A percentile compares a stretch with the other conserved stretches of the same genome.
Evolutionary conservation across 2,329 filamentous ascomycete genomes (phyloP).

Genomic region (Sporothrix pallida): DNA sequence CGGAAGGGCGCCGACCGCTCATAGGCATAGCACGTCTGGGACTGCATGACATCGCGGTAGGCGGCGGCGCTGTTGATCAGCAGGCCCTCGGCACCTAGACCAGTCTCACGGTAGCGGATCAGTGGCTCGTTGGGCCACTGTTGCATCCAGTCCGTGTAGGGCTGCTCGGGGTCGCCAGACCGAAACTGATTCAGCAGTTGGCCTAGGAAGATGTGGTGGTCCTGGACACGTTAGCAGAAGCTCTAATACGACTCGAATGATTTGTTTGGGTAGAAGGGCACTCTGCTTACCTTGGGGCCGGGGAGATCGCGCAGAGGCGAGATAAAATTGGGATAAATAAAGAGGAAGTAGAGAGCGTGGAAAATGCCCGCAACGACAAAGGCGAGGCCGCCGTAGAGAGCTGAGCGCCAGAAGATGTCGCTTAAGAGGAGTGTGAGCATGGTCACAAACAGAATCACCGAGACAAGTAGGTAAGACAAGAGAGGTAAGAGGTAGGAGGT

Average conservation of each 20-base stretch:
- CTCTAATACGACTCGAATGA: too few species aligned
- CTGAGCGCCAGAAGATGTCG: not conserved
- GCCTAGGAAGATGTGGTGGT: slow-evolving; percentile 35
- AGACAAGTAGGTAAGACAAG: not conserved
- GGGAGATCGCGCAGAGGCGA: slow-evolving; percentile 31
- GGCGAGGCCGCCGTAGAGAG: not conserved
- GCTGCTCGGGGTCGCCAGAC: slow-evolving; percentile 32
- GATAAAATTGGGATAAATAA: slow-evolving; percentile 24
- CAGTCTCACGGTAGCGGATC: slow-evolving; percentile 48
- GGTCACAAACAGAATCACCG: not conserved
- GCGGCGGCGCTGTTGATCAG: slow-evolving; percentile 48
- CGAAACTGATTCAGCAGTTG: slow-evolving; percentile 34
- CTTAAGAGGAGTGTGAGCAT: not conserved
- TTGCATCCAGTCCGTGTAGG: slow-evolving; percentile 32
- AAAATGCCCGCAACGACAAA: not conserved
- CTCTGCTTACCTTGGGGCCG: slow-evolving; percentile 4
- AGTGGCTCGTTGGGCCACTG: slow-evolving; percentile 42
- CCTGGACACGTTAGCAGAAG: slow-evolving; percentile 7
- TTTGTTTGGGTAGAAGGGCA: too few species aligned
- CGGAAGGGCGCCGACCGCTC: slow-evolving; percentile 46
- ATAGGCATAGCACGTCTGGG: slow-evolving; percentile 49
- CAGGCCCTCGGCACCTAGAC: slow-evolving; percentile 46
- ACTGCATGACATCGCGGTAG: slow-evolving; percentile 48
- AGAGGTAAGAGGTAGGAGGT: not conserved
- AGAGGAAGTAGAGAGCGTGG: not conserved